Conservation (phyloP, 2,329 filamentous ascomycete species). For the Ceratocystis cacaofunesta region DNA sequence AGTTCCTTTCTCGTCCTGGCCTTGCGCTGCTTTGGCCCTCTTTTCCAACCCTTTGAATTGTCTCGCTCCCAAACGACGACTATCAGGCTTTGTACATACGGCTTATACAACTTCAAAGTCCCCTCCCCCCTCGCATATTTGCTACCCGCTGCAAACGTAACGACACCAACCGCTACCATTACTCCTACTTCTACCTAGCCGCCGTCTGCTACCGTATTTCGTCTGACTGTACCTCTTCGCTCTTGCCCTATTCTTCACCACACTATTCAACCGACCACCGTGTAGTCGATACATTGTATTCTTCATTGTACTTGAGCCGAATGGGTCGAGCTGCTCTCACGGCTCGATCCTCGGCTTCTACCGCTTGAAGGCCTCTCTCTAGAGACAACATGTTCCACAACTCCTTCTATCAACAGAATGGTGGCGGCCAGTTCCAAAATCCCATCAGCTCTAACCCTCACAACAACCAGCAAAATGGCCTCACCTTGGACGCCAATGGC, state of each 20-base stretch:
- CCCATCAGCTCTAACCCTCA: not conserved
- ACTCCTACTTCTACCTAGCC: not conserved
- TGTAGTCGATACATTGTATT: not conserved
- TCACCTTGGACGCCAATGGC: not conserved
- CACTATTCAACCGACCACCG: not conserved
- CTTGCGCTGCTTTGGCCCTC: not conserved
- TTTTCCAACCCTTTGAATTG: not conserved
- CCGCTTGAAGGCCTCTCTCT: slow-evolving; percentile 5
- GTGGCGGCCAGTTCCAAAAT: slow-evolving; percentile 1
- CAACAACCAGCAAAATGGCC: not conserved
- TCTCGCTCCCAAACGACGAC: not conserved
- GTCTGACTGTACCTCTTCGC: not conserved
- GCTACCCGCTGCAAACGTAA: not conserved
- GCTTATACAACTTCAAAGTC: not conserved
- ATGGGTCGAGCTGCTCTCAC: slow-evolving; percentile 9
- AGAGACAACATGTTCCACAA: slow-evolving; percentile 8
- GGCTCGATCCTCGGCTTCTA: slow-evolving; percentile 2
- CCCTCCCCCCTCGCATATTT: not conserved
- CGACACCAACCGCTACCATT: not conserved
- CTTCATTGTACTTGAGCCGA: slow-evolving; percentile 1
- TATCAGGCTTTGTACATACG: not conserved
- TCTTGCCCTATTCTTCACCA: not conserved
- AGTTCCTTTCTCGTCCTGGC: not conserved
- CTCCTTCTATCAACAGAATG: not conserved
- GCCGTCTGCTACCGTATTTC: not conserved